Evolutionary conservation across 176 grass and related monocot species (phyloP).

Genomic region (Avena atlantica): DNA sequence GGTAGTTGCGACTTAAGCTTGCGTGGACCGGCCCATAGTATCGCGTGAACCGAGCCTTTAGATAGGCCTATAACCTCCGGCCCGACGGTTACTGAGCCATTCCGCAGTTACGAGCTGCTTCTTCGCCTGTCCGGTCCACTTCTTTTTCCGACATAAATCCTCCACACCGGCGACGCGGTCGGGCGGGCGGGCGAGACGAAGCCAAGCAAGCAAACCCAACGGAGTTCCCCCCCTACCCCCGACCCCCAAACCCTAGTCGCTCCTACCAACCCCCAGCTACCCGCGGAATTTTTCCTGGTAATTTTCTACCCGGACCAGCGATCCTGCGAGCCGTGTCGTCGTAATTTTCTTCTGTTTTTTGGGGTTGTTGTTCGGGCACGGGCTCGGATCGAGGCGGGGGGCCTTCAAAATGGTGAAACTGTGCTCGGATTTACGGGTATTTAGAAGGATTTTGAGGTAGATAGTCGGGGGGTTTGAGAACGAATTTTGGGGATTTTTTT

Average conservation of each 20-base stretch:
- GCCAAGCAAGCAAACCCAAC: background rate
- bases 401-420: background rate
- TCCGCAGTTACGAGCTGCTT: background rate
- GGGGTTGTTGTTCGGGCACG: background rate
- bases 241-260: slow-evolving; percentile 42
- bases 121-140: background rate
- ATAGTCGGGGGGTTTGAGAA: background rate
- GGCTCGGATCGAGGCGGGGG: background rate
- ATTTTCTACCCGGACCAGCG: background rate
- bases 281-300: slow-evolving; percentile 32
- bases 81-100: background rate
- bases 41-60: background rate
- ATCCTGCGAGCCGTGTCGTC: background rate
- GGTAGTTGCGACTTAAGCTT: background rate
- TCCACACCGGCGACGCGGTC: slow-evolving; percentile 37
- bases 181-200: slow-evolving; percentile 26
- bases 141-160: slow-evolving; percentile 7
- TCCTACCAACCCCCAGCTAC: background rate
- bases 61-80: background rate
- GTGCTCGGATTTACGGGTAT: slow-evolving; percentile 34
- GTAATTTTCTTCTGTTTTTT: slow-evolving; percentile 4
- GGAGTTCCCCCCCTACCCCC: background rate
- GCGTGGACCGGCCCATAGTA: background rate
- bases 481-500: slow-evolving; percentile 8
- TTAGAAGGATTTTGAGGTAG: background rate